Conservation (phyloP, 2,329 filamentous ascomycete species). For the Fusarium sp. region DNA sequence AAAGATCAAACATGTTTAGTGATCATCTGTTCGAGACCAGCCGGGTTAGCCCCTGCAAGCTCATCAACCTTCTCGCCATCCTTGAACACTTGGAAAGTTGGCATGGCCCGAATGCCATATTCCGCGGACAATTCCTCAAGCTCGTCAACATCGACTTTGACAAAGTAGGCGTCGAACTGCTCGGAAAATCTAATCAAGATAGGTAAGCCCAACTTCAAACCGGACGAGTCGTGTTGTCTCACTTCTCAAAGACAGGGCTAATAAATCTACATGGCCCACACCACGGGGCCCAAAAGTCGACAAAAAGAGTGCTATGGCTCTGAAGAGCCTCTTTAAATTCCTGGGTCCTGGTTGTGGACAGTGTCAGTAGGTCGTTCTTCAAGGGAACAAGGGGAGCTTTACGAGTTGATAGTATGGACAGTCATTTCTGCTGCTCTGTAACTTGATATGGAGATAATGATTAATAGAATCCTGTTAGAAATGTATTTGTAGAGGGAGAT, state of each 20-base stretch:
- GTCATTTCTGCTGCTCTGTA: neutral
- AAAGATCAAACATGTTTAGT: neutral
- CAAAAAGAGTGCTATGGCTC: neutral
- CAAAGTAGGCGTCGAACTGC: accelerated
- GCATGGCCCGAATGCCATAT: constrained; percentile 10
- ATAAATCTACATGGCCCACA: constrained; percentile 19
- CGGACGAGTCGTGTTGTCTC: neutral
- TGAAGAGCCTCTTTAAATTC: neutral
- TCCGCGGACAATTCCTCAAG: neutral
- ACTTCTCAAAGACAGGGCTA: constrained; percentile 4
- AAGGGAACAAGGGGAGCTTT: neutral
- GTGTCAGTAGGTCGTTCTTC: neutral
- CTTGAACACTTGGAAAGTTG: constrained; percentile 5
- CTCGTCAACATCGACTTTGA: constrained; percentile 6
- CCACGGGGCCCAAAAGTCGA: constrained; percentile 22
- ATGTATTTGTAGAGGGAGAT: too few relatives aligned
- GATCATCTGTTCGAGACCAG: neutral
- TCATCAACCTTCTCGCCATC: neutral
- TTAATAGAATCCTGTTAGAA: too few relatives aligned
- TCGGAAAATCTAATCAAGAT: neutral
- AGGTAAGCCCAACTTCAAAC: neutral
- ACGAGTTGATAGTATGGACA: neutral
- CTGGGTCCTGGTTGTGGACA: neutral
- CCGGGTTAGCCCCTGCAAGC: neutral
- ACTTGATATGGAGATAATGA: too few relatives aligned